Evolutionary conservation across 2,329 filamentous ascomycete genomes (phyloP), one percentile per base, ranked within the genome.

Genomic region (Verticillium klebahnii): DNA sequence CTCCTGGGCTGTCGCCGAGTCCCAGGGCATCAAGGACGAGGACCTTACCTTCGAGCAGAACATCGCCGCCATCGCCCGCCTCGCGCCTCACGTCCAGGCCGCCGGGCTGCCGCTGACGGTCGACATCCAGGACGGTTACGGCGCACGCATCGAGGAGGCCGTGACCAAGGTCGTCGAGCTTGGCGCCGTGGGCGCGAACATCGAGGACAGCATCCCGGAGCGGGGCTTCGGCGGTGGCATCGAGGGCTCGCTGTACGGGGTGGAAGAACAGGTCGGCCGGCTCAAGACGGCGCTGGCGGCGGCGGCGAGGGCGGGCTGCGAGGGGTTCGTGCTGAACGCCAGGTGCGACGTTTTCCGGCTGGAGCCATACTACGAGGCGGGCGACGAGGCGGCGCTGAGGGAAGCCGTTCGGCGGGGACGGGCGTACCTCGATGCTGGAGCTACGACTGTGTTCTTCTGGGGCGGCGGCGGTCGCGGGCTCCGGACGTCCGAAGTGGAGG

Each of bases 121-220:
- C 5, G 86, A 89, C 67, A 69, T 88, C 2, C 85, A 88, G 69
- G 85, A 89, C 66, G 86, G 85, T 0, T 88, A 86, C 63, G 81
- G 80, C 2, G 71, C 77, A 2, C 67, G 69, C 23, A 75, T 85
- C 2, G 77, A 73, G 5, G 75, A 79, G 5, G 80, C 76, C 0
- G 74, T 87, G 2, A 69, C 71, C 6, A 68, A 68, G 2, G 74
- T 81, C 1, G 78, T 88, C n/a, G 69, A 75, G 3, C 62, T 80
- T 0, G 85, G 85, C 0, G 85, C 77, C 0, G 81, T 82, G 1
- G 85, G 86, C 0, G 81, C 80, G 57, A 89, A 89, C 66, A 76
- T 89, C 2, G 85, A 88, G 63, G 86, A 89, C 61, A 76, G 71
- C 57, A 69, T 73, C 25, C 74, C 72, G 3, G 69, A 70, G 0